Percentiles rank a stretch among this genome's conserved stretches.
Conservation (phyloP, 306 rosid genomes). For the Rubus parviflorus region DNA sequence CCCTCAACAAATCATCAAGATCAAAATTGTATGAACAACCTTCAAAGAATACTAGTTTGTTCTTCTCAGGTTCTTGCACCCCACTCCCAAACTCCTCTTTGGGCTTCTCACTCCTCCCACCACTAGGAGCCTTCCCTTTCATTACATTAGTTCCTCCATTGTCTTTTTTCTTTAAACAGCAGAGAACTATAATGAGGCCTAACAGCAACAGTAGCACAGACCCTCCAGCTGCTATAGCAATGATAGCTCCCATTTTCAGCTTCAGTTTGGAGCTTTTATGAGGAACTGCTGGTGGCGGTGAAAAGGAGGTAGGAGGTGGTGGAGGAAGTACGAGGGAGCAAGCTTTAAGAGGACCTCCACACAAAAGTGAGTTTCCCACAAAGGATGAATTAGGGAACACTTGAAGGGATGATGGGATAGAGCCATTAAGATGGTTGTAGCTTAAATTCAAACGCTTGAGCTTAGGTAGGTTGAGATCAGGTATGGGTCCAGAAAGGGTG, state of each 20-base stretch:
- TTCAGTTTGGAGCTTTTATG: slow-evolving; percentile 49
- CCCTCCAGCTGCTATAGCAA: slow-evolving; percentile 85
- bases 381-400: slow-evolving; percentile 66
- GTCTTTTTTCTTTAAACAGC: slow-evolving; percentile 56
- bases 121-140: slow-evolving; percentile 63
- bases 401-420: slow-evolving; percentile 62
- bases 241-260: slow-evolving; percentile 57
- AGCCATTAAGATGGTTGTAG: slow-evolving; percentile 81
- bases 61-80: slow-evolving; percentile 85
- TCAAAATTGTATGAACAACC: slow-evolving; percentile 86
- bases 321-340: slow-evolving; percentile 51
- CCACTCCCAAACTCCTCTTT: slow-evolving; percentile 90
- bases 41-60: slow-evolving; percentile 82
- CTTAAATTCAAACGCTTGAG: slow-evolving; percentile 74
- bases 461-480: slow-evolving; percentile 53
- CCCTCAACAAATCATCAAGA: slow-evolving; percentile 82
- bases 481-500: slow-evolving; percentile 71
- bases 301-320: slow-evolving; percentile 45
- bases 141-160: slow-evolving; percentile 29
- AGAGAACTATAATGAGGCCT: slow-evolving; percentile 55
- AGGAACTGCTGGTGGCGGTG: slow-evolving; percentile 41
- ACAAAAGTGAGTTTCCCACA: slow-evolving; percentile 68
- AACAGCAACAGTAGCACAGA: slow-evolving; percentile 46
- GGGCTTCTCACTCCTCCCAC: slow-evolving; percentile 79
- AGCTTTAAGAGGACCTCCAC: slow-evolving; percentile 71